phyloP scores from a whole-genome alignment of 306 rosid species.

The cucumber (Cucumis sativus) region Cucumber_9930_V3 NC_026659.2:24035001-24035500 shows the following conservation, averaged over 20 bases:
- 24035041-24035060: background rate
- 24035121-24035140: background rate
- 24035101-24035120: background rate
- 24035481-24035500: constrained; percentile 59
- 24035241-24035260: constrained; percentile 14
- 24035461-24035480: constrained; percentile 63
- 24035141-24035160: background rate
- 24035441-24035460: background rate
- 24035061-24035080: background rate
- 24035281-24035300: constrained; percentile 20
- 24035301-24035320: constrained; percentile 23
- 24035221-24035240: constrained; percentile 7
- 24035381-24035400: background rate
- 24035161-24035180: background rate
- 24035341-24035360: constrained; percentile 33
- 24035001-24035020: too few species aligned
- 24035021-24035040: too few species aligned
- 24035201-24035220: background rate
- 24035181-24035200: background rate
- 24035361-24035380: background rate
- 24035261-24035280: constrained; percentile 9
- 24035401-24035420: too few species aligned
- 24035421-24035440: too few species aligned
- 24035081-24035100: background rate
- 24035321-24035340: constrained; percentile 30